Evolutionary conservation across 2,329 filamentous ascomycete genomes (phyloP).

Genomic region (Alternaria consortialis): DNA sequence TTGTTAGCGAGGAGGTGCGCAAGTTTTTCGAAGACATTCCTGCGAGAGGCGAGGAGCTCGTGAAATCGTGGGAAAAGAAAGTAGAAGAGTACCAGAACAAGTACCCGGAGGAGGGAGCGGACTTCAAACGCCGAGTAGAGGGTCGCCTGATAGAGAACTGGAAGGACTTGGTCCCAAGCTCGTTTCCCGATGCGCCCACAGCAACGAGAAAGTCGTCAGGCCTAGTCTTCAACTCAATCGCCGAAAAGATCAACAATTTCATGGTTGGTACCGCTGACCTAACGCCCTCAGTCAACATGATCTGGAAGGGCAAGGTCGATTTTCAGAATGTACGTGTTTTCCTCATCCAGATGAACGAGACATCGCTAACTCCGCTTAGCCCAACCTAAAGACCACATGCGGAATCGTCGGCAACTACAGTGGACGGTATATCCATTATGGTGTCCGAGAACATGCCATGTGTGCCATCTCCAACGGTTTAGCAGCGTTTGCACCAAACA

Average conservation of each 20-base stretch:
- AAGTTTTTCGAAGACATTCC: conserved; percentile 55
- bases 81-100: conserved; percentile 55
- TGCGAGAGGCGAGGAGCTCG: conserved; percentile 56
- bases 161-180: conserved; percentile 60
- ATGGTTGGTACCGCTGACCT: conserved; percentile 73
- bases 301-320: conserved; percentile 54
- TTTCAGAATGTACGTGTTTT: conserved; percentile 52
- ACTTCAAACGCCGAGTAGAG: conserved; percentile 59
- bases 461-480: conserved; percentile 61
- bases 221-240: conserved; percentile 11
- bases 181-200: conserved; percentile 59
- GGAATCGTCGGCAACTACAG: conserved; percentile 64
- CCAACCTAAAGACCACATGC: conserved; percentile 44
- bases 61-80: conserved; percentile 60
- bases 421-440: conserved; percentile 61
- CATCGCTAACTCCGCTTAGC: conserved; percentile 25
- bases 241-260: conserved; percentile 62
- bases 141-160: conserved; percentile 61
- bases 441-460: conserved; percentile 51
- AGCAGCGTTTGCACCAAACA: conserved; percentile 57
- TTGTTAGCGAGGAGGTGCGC: conserved; percentile 57
- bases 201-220: conserved; percentile 59
- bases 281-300: conserved; percentile 63
- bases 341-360: too few species aligned
- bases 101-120: conserved; percentile 59